A percentile compares a stretch with the other conserved stretches of the same genome.
Conservation (phyloP, 352 stramenopile species). For the Pythium inflatum region DNA sequence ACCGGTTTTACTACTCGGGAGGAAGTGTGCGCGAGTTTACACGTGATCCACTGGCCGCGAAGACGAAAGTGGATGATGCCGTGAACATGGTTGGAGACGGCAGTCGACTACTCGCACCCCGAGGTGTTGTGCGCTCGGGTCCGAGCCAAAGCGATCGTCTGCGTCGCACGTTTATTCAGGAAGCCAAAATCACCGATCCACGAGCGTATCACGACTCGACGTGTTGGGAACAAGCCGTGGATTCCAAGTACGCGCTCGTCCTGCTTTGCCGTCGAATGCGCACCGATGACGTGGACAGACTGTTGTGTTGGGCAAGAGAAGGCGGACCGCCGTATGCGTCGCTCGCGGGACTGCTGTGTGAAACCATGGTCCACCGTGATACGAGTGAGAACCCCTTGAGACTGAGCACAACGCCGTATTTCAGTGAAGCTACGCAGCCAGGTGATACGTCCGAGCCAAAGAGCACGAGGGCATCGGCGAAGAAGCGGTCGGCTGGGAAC, state of each 20-base stretch:
- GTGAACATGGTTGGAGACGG: neutral
- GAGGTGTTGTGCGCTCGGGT: neutral
- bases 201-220: neutral
- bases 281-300: too few relatives aligned
- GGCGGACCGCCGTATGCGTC: too few relatives aligned
- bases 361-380: too few relatives aligned
- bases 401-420: too few relatives aligned
- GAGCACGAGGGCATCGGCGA: too few relatives aligned
- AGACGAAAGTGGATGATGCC: neutral
- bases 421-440: too few relatives aligned
- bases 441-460: too few relatives aligned
- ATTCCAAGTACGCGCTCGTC: conserved; percentile 9
- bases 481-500: too few relatives aligned
- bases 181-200: neutral
- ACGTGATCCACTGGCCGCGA: neutral
- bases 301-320: too few relatives aligned
- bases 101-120: neutral
- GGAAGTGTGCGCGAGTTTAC: conserved; percentile 18
- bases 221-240: conserved; percentile 2
- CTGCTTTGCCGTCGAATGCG: too few relatives aligned
- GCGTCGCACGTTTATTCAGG: conserved; percentile 2
- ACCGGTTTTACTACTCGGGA: conserved; percentile 24
- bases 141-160: neutral
- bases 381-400: too few relatives aligned
- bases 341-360: too few relatives aligned